Base-by-base conservation (phyloP, 2,329 filamentous ascomycete species). In the Paecilomyces dactylethromorphus region DNA sequence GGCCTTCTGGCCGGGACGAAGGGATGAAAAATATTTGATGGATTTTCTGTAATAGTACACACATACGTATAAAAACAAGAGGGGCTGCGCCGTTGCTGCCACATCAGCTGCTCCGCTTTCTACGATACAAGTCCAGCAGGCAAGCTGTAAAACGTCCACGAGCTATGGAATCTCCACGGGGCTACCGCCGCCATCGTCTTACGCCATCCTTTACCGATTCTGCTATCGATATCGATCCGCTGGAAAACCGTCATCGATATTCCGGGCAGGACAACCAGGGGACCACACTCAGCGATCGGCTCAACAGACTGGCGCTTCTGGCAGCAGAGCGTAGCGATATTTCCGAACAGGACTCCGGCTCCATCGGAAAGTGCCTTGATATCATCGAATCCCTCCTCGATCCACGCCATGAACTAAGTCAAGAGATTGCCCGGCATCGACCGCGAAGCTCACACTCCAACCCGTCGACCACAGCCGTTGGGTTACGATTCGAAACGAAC, bases 331-430 rank as follows among this genome's bases (percentile, higher is more conserved):
- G 50, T 11, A 13, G 6, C 15, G 11, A 24, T 10, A 24, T 52
- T 21, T 24, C 50, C 50, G 50, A 26, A 29, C 29, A 56, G 13
- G 31, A 26, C 26, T 49, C 54, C 3, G 54, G 24, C 45, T 55
- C 6, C 54, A 49, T 49, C 58, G 33, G 32, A 56, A 58, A 54
- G 56, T 53, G 39, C 60, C 56, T 55, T 29, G 72, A 76, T 51
- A 69, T 66, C 50, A 71, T 78, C 31, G 76, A 78, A 56, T 57
- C 61, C 5, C 61, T 71, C 26, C 60, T 71, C 5, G 66, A 72
- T 53, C 65, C 66, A 13, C 64, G 63, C 4, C 62, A 63, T 7
- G 60, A 61, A 26, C 39, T 68, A 4, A 65, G 63, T 5, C 60
- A 55, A 8, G 66, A 66, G 49, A 60, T 66, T 51, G 55, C 59